Evolutionary conservation across 495 filamentous ascomycete species (phyloP).

Genomic region (Chaetomium cochliodes): DNA sequence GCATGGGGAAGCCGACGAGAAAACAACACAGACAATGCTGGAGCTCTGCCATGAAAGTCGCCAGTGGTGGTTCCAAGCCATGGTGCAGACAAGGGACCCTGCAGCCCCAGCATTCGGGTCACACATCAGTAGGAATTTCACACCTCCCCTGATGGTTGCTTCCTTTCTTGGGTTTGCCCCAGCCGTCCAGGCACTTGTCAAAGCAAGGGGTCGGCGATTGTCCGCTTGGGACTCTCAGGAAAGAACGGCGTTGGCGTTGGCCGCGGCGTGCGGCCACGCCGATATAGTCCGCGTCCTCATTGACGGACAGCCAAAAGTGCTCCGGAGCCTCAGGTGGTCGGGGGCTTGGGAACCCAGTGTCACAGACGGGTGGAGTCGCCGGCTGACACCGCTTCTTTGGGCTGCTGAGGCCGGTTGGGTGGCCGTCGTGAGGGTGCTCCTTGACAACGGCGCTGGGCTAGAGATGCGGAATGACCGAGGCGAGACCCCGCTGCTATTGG

Average conservation of each 20-base stretch:
- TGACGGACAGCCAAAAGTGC: not conserved
- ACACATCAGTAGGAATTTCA: not conserved
- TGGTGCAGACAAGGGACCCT: too few species aligned
- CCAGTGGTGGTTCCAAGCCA: slow-evolving; percentile 3
- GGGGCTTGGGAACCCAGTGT: not conserved
- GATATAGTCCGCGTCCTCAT: not conserved
- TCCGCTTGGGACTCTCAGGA: not conserved
- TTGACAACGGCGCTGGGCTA: not conserved
- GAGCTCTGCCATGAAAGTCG: not conserved
- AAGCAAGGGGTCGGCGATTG: not conserved
- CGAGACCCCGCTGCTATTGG: too few species aligned
- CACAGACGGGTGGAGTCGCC: too few species aligned
- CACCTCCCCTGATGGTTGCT: not conserved
- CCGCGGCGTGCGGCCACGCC: not conserved
- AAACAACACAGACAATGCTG: not conserved
- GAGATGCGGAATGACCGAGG: not conserved
- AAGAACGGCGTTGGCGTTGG: slow-evolving; percentile 8
- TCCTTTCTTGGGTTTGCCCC: slow-evolving; percentile 1
- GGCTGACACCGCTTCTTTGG: not conserved
- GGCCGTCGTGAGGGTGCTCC: not conserved
- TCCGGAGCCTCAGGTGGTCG: not conserved
- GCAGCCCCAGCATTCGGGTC: too few species aligned
- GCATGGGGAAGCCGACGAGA: not conserved
- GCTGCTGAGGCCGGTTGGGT: too few species aligned
- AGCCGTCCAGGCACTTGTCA: not conserved